These are phyloP conservation scores for Citrus cavaleriei DNA, from an alignment of 345 rosid genomes.

Conservation along the genomic window DNA sequence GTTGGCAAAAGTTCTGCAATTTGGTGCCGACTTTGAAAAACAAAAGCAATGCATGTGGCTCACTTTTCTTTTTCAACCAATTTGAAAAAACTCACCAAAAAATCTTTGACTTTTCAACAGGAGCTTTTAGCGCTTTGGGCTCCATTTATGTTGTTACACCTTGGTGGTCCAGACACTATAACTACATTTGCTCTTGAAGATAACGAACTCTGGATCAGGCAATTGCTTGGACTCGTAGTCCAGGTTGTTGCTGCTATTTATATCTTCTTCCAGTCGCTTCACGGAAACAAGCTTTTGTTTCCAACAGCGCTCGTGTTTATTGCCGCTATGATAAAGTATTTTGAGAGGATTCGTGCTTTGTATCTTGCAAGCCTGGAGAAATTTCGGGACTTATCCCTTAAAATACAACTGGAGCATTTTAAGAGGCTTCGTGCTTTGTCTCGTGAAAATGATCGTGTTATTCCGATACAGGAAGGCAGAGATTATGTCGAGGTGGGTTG, in stretches of 20 bases:
- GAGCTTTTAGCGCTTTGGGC: constrained; percentile 68
- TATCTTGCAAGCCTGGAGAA: constrained; percentile 54
- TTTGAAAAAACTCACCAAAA: too few relatives aligned
- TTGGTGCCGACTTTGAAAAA: too few relatives aligned
- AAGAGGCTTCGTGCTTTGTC: too few relatives aligned
- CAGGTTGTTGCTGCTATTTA: constrained; percentile 43
- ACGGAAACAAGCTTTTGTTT: constrained; percentile 22
- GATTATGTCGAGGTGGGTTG: constrained; percentile 27
- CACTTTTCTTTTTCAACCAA: too few relatives aligned
- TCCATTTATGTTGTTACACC: constrained; percentile 59
- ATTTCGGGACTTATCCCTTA: constrained; percentile 30
- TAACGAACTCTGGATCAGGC: constrained; percentile 63
- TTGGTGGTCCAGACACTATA: constrained; percentile 71
- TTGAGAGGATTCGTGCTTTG: constrained; percentile 55
- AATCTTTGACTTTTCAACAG: too few relatives aligned
- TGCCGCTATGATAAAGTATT: constrained; percentile 55
- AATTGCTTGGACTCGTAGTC: constrained; percentile 41
- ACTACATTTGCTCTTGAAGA: constrained; percentile 69
- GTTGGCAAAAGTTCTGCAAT: too few relatives aligned
- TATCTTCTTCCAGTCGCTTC: constrained; percentile 36
- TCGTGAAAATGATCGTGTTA: too few relatives aligned
- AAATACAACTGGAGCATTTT: too few relatives aligned
- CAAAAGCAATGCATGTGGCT: too few relatives aligned
- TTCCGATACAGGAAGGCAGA: too few relatives aligned
- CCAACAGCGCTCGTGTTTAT: constrained; percentile 37